Evolutionary conservation across 2,329 filamentous ascomycete genomes (phyloP).

Genomic region (Claviceps pusilla): DNA sequence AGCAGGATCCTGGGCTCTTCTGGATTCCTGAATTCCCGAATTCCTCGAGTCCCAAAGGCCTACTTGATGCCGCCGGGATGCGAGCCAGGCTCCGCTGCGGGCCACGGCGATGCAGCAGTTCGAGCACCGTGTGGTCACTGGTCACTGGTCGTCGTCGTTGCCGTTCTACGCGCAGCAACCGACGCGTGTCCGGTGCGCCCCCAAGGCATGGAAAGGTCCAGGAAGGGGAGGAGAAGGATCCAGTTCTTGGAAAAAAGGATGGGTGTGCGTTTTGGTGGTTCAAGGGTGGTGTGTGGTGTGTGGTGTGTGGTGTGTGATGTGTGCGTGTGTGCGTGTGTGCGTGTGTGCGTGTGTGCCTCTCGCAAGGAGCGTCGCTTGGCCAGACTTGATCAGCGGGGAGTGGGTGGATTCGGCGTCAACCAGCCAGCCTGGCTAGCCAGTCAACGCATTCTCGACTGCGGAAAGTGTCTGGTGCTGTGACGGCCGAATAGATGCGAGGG

Average conservation of each 20-base stretch:
- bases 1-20: neutral
- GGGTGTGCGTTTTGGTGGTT: too few relatives aligned
- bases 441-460: neutral
- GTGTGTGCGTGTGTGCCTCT: too few relatives aligned
- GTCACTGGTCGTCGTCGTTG: conserved; percentile 9
- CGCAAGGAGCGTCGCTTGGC: neutral
- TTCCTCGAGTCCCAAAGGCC: neutral
- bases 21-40: neutral
- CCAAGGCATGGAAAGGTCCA: conserved; percentile 8
- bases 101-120: neutral
- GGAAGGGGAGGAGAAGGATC: conserved; percentile 17
- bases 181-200: neutral
- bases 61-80: neutral
- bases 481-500: neutral
- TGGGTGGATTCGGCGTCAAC: neutral
- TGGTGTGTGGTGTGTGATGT: too few relatives aligned
- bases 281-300: too few relatives aligned
- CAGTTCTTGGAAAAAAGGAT: conserved; percentile 7
- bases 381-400: neutral
- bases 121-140: neutral
- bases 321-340: too few relatives aligned
- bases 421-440: neutral
- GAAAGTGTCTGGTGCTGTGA: neutral
- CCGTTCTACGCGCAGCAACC: conserved; percentile 10
- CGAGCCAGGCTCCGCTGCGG: neutral